A percentile compares a stretch with the other conserved stretches of the same genome.
phyloP scores from a whole-genome alignment of 192 early-diverging fungal species.

The Backusella westeae region DNA sequence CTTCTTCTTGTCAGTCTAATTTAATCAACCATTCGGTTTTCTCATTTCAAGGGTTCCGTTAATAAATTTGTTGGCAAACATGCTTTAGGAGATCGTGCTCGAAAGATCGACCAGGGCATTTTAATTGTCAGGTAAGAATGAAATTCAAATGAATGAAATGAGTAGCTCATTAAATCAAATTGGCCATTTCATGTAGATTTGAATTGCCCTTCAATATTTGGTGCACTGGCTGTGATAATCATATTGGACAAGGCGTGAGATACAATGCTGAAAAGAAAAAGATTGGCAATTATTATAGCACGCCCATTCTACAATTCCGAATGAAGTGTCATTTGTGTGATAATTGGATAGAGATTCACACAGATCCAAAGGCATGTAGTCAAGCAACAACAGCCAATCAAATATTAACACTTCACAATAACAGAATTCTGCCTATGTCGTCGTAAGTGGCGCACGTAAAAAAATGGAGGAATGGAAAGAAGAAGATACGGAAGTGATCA shows the following conservation, averaged over 20 bases:
- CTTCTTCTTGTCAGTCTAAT: not conserved
- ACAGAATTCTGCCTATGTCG: slow-evolving; percentile 65
- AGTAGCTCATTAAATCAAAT: not conserved
- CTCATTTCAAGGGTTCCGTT: slow-evolving; percentile 63
- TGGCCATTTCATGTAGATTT: slow-evolving; percentile 48
- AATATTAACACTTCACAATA: not conserved
- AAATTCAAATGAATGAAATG: not conserved
- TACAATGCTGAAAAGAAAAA: slow-evolving; percentile 97
- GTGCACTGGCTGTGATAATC: slow-evolving; percentile 82
- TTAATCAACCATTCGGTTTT: too few relatives aligned
- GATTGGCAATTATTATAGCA: slow-evolving; percentile 82
- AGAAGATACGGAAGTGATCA: slow-evolving; percentile 60
- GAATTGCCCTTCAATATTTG: slow-evolving; percentile 91
- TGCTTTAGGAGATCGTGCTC: slow-evolving; percentile 81
- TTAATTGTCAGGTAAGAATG: slow-evolving; percentile 66
- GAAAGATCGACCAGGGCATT: slow-evolving; percentile 88
- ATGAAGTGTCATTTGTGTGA: slow-evolving; percentile 93
- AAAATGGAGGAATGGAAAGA: slow-evolving; percentile 77
- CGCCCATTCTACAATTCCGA: slow-evolving; percentile 84
- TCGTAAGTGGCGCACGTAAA: slow-evolving; percentile 68
- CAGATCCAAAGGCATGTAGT: slow-evolving; percentile 79
- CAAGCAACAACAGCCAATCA: not conserved
- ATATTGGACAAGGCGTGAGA: slow-evolving; percentile 86
- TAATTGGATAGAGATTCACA: slow-evolving; percentile 89
- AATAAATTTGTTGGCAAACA: slow-evolving; percentile 89